Evolutionary conservation across 768 basidiomycete species (phyloP), one percentile per base, ranked within the genome.

Genomic region (Suillus brevipes): DNA sequence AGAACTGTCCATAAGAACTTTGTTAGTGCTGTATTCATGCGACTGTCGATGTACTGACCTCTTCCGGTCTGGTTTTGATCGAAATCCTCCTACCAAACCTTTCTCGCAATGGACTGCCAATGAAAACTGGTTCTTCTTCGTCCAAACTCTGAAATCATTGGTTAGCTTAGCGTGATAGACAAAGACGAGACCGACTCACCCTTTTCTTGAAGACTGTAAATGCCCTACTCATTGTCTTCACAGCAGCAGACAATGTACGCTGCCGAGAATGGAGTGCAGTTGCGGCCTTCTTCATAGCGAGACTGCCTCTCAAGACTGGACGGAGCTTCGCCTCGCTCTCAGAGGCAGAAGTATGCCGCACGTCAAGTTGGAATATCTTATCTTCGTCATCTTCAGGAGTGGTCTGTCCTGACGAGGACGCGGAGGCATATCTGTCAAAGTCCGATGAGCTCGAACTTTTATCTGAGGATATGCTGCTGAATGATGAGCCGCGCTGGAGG

Each of bases 51-150:
- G 28, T 16, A 70, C 75, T 38, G 63, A 76, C 74, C 68, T 71
- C 74, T n/a, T 73, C 70, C 6, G 75, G 71, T 9, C 67, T 68
- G 36, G 64, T 45, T 60, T 64, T 71, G 43, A 73, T 49, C 13
- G 74, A 49, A 67, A 74, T 74, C 40, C 73, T 70, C 47, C 71
- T 74, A 38, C 73, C 74, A 52, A 74, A 76, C 36, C 73, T 69
- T 67, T 74, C 73, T 50, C 73, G 69, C 64, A 74, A 38, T 13
- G 73, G 74, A 45, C 73, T 74, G 16, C 66, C 67, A 50, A 73
- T 67, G 31, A 67, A 43, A 52, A 73, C 68, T 18, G 73, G 69
- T 1, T 71, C 68, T 42, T 61, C 72, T 3, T 74, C 74, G 23
- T 76, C 73, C 6, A 56, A 63, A 55, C 60, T 69, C 73, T 74